phyloP scores from a whole-genome alignment of 352 stramenopile species.

The Phytophthora pisi region DNA sequence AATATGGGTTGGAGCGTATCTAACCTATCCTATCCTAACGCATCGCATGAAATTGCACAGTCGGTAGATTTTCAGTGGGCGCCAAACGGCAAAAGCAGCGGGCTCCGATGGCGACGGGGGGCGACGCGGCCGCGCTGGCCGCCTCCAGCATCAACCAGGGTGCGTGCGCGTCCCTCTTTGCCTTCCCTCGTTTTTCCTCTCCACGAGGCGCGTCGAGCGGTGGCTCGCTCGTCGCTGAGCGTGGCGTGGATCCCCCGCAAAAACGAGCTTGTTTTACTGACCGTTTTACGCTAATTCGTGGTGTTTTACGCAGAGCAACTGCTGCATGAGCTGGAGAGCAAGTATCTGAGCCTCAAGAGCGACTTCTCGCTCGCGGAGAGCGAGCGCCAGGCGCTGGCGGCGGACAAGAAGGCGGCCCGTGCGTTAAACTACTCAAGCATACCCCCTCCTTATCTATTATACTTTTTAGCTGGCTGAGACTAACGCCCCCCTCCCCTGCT shows the following conservation, averaged over 20 bases:
- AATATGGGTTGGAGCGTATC: too few species aligned
- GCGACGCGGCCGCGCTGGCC: slow-evolving; percentile 37
- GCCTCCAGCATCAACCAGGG: slow-evolving; percentile 57
- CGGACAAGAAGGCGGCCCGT: slow-evolving; percentile 57
- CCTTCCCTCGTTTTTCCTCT: background rate
- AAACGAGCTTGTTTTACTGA: slow-evolving; percentile 7
- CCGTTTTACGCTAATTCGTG: slow-evolving; percentile 8
- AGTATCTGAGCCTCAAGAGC: slow-evolving; percentile 65
- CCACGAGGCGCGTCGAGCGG: background rate
- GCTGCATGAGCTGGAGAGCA: slow-evolving; percentile 78
- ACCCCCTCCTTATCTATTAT: background rate
- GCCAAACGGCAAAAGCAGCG: slow-evolving; percentile 17
- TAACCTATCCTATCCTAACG: too few species aligned
- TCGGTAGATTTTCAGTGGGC: slow-evolving; percentile 13
- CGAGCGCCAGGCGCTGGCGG: slow-evolving; percentile 53
- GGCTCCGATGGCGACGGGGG: slow-evolving; percentile 26
- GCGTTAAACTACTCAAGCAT: slow-evolving; percentile 16
- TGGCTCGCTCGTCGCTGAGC: background rate
- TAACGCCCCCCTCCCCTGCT: slow-evolving; percentile 2
- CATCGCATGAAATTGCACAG: background rate
- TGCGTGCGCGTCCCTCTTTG: slow-evolving; percentile 15
- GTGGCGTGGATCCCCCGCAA: slow-evolving; percentile 2
- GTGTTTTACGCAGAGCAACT: slow-evolving; percentile 61
- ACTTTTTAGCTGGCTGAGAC: slow-evolving; percentile 11
- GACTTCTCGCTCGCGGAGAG: slow-evolving; percentile 63